These are phyloP conservation scores for Debaryomyces sp. DNA, from an alignment of 1,139 yeast species.

Conservation along the genomic window DNA sequence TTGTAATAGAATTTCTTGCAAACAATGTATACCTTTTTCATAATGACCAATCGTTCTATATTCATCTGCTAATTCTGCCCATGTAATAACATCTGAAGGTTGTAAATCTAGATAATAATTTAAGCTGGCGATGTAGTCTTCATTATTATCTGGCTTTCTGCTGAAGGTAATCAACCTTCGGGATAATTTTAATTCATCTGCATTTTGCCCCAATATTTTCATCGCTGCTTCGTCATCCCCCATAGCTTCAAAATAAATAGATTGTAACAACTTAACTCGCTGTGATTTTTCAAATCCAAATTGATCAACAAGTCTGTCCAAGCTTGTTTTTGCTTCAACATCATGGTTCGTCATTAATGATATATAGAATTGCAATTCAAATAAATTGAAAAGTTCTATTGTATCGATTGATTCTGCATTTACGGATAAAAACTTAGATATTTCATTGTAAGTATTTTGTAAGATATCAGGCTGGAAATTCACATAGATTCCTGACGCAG, in stretches of 20 bases:
- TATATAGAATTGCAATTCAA: constrained; percentile 74
- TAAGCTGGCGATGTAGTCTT: constrained; percentile 53
- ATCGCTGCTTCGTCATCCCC: constrained; percentile 41
- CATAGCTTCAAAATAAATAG: constrained; percentile 60
- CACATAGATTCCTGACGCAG: constrained; percentile 38
- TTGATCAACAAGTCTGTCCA: constrained; percentile 67
- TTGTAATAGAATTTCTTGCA: constrained; percentile 67
- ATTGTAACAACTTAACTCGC: constrained; percentile 57
- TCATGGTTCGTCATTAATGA: constrained; percentile 68
- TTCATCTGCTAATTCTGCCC: constrained; percentile 73
- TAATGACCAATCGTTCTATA: constrained; percentile 65
- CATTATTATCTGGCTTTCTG: constrained; percentile 21
- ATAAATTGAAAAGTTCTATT: constrained; percentile 57
- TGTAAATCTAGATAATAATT: constrained; percentile 51
- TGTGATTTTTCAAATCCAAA: constrained; percentile 59
- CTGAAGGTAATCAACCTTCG: constrained; percentile 40
- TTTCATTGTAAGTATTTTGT: constrained; percentile 32
- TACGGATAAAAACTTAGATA: constrained; percentile 31
- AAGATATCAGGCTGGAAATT: constrained; percentile 40
- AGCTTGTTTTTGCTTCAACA: constrained; percentile 64
- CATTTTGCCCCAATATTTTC: constrained; percentile 37
- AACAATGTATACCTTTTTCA: constrained; percentile 65
- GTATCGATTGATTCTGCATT: constrained; percentile 38
- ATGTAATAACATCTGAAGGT: constrained; percentile 75
- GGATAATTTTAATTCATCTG: constrained; percentile 39